Percentiles rank a stretch among this genome's conserved stretches.
These are phyloP conservation scores for Aspergillus hiratsukae DNA, from an alignment of 2,329 filamentous ascomycete species.

Conservation along the genomic window DNA sequence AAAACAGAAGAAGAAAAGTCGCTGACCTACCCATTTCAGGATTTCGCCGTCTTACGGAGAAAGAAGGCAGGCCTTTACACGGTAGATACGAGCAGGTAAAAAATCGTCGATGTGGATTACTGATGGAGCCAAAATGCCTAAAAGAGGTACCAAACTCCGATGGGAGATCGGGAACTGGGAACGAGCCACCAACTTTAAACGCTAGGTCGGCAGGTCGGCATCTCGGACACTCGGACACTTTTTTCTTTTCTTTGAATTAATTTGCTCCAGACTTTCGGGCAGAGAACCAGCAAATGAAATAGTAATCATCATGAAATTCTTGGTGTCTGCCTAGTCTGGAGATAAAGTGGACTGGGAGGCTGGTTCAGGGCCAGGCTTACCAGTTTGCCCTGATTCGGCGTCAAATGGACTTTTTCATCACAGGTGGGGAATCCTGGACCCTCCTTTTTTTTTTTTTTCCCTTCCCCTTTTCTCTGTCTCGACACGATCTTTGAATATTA, in stretches of 20 bases:
- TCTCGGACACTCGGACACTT: conserved; percentile 14
- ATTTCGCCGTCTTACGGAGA: conserved; percentile 10
- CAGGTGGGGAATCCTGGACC: neutral
- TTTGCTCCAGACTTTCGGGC: too few species aligned
- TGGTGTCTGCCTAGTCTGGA: too few species aligned
- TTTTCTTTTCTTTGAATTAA: neutral
- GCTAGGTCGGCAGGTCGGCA: conserved; percentile 16
- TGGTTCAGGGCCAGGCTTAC: too few species aligned
- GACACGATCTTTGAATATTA: neutral
- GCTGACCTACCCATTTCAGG: neutral
- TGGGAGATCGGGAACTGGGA: neutral
- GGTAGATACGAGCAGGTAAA: neutral
- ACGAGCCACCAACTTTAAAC: neutral
- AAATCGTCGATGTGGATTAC: neutral
- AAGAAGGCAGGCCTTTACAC: neutral
- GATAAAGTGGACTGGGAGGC: too few species aligned
- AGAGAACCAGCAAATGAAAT: too few species aligned
- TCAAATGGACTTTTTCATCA: conserved; percentile 1
- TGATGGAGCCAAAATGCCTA: neutral
- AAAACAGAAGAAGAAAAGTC: too few species aligned
- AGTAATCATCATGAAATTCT: too few species aligned
- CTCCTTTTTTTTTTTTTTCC: neutral
- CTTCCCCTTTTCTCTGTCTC: neutral
- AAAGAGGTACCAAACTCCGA: conserved; percentile 1
- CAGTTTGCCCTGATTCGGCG: too few species aligned